phyloP scores from a whole-genome alignment of 2,329 filamentous ascomycete genomes.

The Monosporascus sp. region DNA sequence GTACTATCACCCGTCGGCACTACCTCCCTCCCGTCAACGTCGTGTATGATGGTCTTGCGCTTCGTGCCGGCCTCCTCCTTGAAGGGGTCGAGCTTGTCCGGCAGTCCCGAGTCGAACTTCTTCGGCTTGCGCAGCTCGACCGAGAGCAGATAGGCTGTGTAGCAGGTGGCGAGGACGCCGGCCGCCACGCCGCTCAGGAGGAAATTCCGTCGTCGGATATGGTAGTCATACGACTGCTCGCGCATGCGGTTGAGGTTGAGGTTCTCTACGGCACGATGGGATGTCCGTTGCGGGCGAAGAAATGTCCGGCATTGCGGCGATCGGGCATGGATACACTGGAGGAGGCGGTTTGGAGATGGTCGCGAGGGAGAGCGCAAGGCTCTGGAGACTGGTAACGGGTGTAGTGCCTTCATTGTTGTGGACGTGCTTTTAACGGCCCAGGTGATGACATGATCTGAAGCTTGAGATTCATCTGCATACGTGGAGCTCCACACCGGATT shows the following conservation, averaged over 20 bases:
- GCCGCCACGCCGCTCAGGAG: constrained; percentile 45
- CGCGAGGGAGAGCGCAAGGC: too few relatives aligned
- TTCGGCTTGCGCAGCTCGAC: constrained; percentile 38
- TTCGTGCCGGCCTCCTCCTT: constrained; percentile 43
- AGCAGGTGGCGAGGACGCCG: constrained; percentile 44
- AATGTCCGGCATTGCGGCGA: constrained; percentile 29
- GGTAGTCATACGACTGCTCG: constrained; percentile 42
- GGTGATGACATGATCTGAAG: too few relatives aligned
- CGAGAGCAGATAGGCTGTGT: constrained; percentile 37
- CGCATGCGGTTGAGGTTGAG: constrained; percentile 47
- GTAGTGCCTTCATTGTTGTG: too few relatives aligned
- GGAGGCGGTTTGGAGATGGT: too few relatives aligned
- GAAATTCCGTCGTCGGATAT: constrained; percentile 46
- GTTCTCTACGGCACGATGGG: constrained; percentile 38
- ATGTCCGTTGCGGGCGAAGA: constrained; percentile 18
- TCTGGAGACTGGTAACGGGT: too few relatives aligned
- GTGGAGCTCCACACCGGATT: too few relatives aligned
- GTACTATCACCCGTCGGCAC: constrained; percentile 76
- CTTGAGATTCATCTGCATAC: too few relatives aligned
- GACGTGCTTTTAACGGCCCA: too few relatives aligned
- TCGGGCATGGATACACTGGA: too few relatives aligned
- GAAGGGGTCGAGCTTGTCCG: constrained; percentile 36
- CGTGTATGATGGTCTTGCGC: constrained; percentile 57
- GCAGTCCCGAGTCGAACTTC: constrained; percentile 38
- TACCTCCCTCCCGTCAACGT: constrained; percentile 66